phyloP scores from a whole-genome alignment of 306 rosid genomes.

The Adenanthera pavonina region DNA sequence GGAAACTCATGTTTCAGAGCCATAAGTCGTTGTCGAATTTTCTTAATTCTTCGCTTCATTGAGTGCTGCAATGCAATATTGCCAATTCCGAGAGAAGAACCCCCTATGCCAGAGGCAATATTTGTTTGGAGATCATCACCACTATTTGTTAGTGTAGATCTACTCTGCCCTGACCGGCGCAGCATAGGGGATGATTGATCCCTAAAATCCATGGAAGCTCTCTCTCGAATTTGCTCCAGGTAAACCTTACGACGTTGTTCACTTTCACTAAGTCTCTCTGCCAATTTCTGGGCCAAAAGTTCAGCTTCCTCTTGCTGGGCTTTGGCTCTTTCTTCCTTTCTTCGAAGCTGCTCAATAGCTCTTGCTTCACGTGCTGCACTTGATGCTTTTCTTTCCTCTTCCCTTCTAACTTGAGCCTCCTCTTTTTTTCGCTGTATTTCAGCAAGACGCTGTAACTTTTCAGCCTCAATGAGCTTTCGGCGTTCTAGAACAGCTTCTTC shows the following conservation, averaged over 20 bases:
- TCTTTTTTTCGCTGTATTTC: slow-evolving; percentile 96
- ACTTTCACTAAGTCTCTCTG: slow-evolving; percentile 95
- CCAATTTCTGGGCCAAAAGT: slow-evolving; percentile 96
- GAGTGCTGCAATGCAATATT: slow-evolving; percentile 69
- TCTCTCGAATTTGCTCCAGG: slow-evolving; percentile 95
- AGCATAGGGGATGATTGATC: slow-evolving; percentile 91
- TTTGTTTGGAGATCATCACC: slow-evolving; percentile 73
- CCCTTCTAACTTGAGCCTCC: slow-evolving; percentile 96
- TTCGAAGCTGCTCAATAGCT: slow-evolving; percentile 89
- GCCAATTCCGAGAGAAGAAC: slow-evolving; percentile 68
- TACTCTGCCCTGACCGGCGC: slow-evolving; percentile 80
- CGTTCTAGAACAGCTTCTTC: slow-evolving; percentile 99
- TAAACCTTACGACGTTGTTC: slow-evolving; percentile 95
- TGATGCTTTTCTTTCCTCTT: slow-evolving; percentile 98
- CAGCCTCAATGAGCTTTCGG: slow-evolving; percentile 91
- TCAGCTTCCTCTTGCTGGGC: slow-evolving; percentile 99
- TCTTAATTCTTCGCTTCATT: slow-evolving; percentile 91
- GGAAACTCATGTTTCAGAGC: slow-evolving; percentile 88
- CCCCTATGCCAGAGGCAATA: slow-evolving; percentile 55
- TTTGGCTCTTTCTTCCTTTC: slow-evolving; percentile 97
- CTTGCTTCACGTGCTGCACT: slow-evolving; percentile 99
- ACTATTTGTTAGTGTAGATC: slow-evolving; percentile 60
- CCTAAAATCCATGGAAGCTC: slow-evolving; percentile 97
- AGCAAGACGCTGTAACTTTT: slow-evolving; percentile 96
- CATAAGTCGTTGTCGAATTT: slow-evolving; percentile 94